A percentile compares a stretch with the other conserved stretches of the same genome.
phyloP scores from a whole-genome alignment of 2,329 filamentous ascomycete genomes.

The Colletotrichum filicis region DNA sequence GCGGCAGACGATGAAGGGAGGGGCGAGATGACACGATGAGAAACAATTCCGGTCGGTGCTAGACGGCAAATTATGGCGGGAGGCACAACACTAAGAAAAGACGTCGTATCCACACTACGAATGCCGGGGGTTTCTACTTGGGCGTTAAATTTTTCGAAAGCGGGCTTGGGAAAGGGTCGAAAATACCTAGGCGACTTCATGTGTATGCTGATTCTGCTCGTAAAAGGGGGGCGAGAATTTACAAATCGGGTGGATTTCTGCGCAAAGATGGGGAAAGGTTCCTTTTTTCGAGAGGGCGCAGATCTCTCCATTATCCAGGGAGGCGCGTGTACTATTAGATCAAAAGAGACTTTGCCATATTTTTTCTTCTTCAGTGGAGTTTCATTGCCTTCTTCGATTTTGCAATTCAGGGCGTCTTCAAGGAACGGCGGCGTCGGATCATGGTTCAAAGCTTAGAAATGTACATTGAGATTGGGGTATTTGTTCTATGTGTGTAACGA shows the following conservation, averaged over 20 bases:
- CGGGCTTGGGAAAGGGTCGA: not conserved
- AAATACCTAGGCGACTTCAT: slow-evolving; percentile 4
- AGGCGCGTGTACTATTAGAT: not conserved
- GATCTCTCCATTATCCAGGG: not conserved
- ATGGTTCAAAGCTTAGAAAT: not conserved
- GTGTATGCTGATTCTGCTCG: not conserved
- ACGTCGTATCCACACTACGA: not conserved
- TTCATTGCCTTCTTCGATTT: not conserved
- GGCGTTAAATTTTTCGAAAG: not conserved
- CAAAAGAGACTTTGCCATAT: not conserved
- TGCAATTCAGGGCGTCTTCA: not conserved
- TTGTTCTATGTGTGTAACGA: not conserved
- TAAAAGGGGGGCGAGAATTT: not conserved
- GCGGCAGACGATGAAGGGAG: not conserved
- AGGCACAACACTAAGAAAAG: not conserved
- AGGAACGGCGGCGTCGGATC: not conserved
- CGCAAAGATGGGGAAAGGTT: not conserved
- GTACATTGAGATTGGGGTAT: not conserved
- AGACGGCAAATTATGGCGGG: not conserved
- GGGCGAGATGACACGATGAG: not conserved
- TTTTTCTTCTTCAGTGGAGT: not conserved
- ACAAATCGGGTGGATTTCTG: not conserved
- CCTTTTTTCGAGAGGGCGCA: not conserved
- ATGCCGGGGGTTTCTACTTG: not conserved
- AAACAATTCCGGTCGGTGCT: not conserved